Evolutionary conservation across 345 rosid genomes (phyloP).

Genomic region (Syzygium aromaticum): DNA sequence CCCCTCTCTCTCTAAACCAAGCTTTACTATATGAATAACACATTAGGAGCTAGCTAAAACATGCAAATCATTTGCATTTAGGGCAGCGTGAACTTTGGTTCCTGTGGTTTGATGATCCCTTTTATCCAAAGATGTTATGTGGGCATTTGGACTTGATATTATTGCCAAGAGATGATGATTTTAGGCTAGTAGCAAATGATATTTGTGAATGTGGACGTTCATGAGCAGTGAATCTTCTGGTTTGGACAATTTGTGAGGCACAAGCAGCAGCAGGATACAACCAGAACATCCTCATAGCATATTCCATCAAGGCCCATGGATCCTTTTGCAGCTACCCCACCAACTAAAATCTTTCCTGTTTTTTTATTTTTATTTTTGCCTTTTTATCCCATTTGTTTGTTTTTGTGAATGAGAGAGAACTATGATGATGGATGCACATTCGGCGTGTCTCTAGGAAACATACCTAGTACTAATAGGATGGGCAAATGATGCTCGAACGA

Average conservation of each 20-base stretch:
- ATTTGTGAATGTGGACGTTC: too few species aligned
- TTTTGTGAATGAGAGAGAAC: neutral
- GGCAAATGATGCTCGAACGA: too few species aligned
- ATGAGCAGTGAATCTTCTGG: conserved; percentile 61
- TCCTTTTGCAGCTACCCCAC: conserved; percentile 52
- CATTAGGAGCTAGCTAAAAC: too few species aligned
- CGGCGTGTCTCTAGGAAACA: too few species aligned
- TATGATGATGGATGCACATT: neutral
- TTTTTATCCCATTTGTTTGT: conserved; percentile 4
- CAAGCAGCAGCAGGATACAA: conserved; percentile 52
- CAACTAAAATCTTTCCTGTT: conserved; percentile 13
- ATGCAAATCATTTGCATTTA: too few species aligned
- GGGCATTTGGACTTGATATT: too few species aligned
- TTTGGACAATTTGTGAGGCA: conserved; percentile 50
- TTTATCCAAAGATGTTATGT: too few species aligned
- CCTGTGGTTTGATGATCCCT: neutral
- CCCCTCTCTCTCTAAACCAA: neutral
- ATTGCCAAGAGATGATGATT: neutral
- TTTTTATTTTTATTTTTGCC: neutral
- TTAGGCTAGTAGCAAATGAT: neutral
- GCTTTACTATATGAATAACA: too few species aligned
- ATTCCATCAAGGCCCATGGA: conserved; percentile 49
- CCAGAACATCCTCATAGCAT: conserved; percentile 46
- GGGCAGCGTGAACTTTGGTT: too few species aligned
- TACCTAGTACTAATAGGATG: too few species aligned